Conservation (phyloP, 495 filamentous ascomycete genomes). For the Aspergillus heteromorphus region DNA sequence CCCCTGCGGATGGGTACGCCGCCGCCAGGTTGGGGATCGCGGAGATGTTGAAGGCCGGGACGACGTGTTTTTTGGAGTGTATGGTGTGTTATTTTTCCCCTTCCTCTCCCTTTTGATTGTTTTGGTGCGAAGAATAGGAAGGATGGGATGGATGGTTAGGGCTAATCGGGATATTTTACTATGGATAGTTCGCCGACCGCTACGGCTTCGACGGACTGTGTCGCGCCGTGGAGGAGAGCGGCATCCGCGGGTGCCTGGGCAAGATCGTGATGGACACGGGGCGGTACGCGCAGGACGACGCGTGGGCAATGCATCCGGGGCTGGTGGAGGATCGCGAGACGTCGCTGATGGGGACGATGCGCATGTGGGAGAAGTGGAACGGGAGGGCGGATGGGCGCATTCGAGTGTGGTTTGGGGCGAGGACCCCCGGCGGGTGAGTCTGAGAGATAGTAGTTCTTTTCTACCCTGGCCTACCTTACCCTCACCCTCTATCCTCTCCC, state of each 20-base stretch:
- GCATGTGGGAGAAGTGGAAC: slow-evolving; percentile 46
- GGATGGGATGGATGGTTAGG: too few relatives aligned
- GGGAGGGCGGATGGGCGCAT: slow-evolving; percentile 42
- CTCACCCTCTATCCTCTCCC: too few relatives aligned
- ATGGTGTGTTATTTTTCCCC: slow-evolving; percentile 40
- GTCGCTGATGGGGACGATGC: slow-evolving; percentile 37
- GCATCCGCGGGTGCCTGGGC: slow-evolving; percentile 44
- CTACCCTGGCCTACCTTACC: not conserved
- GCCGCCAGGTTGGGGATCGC: slow-evolving; percentile 43
- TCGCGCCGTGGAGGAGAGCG: slow-evolving; percentile 41
- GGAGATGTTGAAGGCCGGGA: slow-evolving; percentile 47
- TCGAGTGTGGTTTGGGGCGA: slow-evolving; percentile 47
- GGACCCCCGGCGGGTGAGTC: slow-evolving; percentile 42
- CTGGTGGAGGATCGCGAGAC: slow-evolving; percentile 40
- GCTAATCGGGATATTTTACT: not conserved
- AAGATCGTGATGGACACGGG: slow-evolving; percentile 37
- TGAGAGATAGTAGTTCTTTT: not conserved
- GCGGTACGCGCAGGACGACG: slow-evolving; percentile 39
- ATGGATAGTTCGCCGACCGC: slow-evolving; percentile 39
- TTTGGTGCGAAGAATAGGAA: too few relatives aligned
- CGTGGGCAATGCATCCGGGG: slow-evolving; percentile 47
- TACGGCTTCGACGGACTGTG: slow-evolving; percentile 44
- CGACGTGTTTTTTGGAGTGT: slow-evolving; percentile 47
- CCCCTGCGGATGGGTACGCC: slow-evolving; percentile 40
- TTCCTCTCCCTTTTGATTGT: not conserved